phyloP scores from a whole-genome alignment of 495 filamentous ascomycete species.

The Aspergillus saccharolyticus region DNA sequence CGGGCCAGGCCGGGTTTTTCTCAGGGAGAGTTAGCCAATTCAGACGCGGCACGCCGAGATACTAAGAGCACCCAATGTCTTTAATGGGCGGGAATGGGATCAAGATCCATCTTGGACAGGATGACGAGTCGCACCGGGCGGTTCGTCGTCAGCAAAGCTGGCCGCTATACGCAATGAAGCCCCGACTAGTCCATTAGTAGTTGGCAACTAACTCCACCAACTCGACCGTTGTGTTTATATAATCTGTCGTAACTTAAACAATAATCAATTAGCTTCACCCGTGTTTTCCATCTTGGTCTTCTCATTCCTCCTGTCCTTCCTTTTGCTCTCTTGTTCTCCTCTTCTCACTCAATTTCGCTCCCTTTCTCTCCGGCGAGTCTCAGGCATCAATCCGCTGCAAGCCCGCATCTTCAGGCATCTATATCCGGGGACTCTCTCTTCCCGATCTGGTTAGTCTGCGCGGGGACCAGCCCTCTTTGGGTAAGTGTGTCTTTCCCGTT shows the following conservation, averaged over 20 bases:
- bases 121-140: neutral
- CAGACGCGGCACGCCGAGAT: neutral
- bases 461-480: constrained; percentile 11
- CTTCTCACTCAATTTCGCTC: neutral
- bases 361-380: neutral
- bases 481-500: constrained; percentile 13
- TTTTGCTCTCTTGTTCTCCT: neutral
- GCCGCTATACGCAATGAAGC: constrained; percentile 14
- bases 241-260: neutral
- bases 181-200: neutral
- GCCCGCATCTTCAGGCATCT: constrained; percentile 16
- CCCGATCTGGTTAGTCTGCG: constrained; percentile 12
- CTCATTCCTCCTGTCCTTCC: neutral
- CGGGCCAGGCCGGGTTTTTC: constrained; percentile 1
- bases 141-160: constrained; percentile 16
- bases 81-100: neutral
- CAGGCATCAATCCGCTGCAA: constrained; percentile 2
- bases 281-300: neutral
- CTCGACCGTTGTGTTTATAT: neutral
- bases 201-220: neutral
- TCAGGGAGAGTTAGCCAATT: constrained; percentile 13
- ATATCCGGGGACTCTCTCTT: constrained; percentile 5
- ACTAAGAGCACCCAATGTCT: neutral
- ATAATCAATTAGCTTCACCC: neutral
- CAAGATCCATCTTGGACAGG: no score